phyloP scores from a whole-genome alignment of 2,329 filamentous ascomycete species.

The Cladosporium sp. region DNA sequence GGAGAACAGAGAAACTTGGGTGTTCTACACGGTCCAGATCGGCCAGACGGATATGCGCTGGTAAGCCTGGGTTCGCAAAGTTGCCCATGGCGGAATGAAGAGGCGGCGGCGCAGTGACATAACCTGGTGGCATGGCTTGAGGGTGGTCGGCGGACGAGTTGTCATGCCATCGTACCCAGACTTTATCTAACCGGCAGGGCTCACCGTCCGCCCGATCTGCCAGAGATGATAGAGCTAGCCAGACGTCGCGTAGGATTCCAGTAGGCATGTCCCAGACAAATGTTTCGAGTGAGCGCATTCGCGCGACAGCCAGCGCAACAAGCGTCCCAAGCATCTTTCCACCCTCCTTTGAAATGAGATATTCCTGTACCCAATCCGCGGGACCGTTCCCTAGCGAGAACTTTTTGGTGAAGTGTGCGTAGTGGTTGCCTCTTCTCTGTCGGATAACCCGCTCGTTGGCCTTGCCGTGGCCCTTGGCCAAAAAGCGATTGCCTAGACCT shows the following conservation, averaged over 20 bases:
- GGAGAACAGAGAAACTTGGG: constrained; percentile 76
- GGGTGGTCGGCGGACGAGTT: constrained; percentile 55
- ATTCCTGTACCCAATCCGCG: constrained; percentile 74
- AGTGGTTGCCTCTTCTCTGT: constrained; percentile 67
- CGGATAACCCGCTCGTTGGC: constrained; percentile 34
- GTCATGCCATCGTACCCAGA: constrained; percentile 84
- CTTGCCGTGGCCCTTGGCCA: constrained; percentile 23
- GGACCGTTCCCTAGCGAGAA: constrained; percentile 85
- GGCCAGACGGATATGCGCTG: constrained; percentile 31
- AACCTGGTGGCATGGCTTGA: constrained; percentile 24
- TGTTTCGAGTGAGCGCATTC: constrained; percentile 78
- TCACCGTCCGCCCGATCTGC: constrained; percentile 61
- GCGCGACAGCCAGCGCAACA: constrained; percentile 74
- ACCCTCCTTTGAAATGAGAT: constrained; percentile 77
- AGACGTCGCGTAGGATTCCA: constrained; percentile 76
- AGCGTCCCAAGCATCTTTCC: constrained; percentile 88
- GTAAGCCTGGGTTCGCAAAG: constrained; percentile 17
- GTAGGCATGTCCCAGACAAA: constrained; percentile 92
- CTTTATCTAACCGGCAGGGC: constrained; percentile 66
- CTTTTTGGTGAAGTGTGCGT: constrained; percentile 75
- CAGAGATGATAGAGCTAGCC: constrained; percentile 73
- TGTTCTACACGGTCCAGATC: constrained; percentile 65
- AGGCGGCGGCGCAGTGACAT: constrained; percentile 22
- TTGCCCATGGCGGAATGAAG: constrained; percentile 18
- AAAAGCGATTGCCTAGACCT: constrained; percentile 30